A percentile compares a stretch with the other conserved stretches of the same genome.
Conservation (phyloP, 768 basidiomycete species). For the Thelephora aurantiotincta region DNA sequence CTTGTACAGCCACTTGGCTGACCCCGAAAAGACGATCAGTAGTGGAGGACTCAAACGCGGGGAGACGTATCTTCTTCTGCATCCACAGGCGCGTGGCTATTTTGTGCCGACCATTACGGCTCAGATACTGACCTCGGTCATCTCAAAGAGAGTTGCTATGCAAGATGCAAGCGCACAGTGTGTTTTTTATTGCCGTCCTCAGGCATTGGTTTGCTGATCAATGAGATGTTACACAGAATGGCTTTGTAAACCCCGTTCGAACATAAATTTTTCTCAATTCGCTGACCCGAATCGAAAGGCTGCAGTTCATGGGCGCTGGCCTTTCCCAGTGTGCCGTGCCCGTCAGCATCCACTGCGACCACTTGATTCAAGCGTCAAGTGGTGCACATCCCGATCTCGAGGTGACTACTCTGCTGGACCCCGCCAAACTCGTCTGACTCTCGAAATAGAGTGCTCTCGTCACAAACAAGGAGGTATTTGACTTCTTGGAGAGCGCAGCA, state of each 20-base stretch:
- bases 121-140: no score
- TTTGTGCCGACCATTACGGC: not conserved
- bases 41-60: constrained; percentile 63
- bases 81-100: constrained; percentile 24
- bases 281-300: constrained; percentile 22
- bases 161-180: constrained; percentile 89
- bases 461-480: constrained; percentile 92
- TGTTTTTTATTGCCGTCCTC: constrained; percentile 17
- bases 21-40: constrained; percentile 60
- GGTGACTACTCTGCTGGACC: constrained; percentile 23
- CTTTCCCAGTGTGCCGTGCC: constrained; percentile 74
- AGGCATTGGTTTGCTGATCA: not conserved
- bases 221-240: constrained; percentile 45
- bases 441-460: constrained; percentile 56
- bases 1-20: constrained; percentile 79
- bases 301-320: constrained; percentile 98
- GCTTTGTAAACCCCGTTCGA: constrained; percentile 42
- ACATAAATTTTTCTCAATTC: not conserved
- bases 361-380: constrained; percentile 87
- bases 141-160: constrained; percentile 80
- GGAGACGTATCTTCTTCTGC: constrained; percentile 79
- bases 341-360: constrained; percentile 93
- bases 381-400: constrained; percentile 80
- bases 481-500: constrained; percentile 88
- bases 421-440: constrained; percentile 1